Conservation (phyloP, 2,329 filamentous ascomycete species). For the Chrysoporthe deuterocubensis region DNA sequence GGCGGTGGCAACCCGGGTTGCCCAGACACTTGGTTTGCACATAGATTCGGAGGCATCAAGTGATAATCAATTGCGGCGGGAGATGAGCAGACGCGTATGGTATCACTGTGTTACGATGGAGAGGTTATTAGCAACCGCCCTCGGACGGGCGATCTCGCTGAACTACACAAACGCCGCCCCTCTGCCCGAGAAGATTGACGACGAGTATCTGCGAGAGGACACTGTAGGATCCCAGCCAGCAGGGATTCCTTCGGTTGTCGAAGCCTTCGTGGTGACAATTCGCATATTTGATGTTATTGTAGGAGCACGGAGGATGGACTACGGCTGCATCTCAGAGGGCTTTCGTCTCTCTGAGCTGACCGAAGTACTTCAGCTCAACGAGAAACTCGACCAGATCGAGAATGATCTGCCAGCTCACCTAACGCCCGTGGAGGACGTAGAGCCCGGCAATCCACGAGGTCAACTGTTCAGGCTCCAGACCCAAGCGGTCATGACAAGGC, state of each 20-base stretch:
- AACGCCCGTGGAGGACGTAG: neutral
- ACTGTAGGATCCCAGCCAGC: neutral
- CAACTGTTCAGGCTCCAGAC: slow-evolving; percentile 1
- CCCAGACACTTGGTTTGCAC: neutral
- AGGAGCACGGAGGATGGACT: neutral
- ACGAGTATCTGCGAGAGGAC: neutral
- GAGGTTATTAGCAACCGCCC: neutral
- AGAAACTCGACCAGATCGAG: neutral
- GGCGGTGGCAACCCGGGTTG: slow-evolving; percentile 1
- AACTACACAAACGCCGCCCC: neutral
- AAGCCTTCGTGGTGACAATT: neutral
- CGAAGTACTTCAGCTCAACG: slow-evolving; percentile 5
- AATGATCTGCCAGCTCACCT: neutral
- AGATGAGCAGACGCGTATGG: slow-evolving; percentile 2
- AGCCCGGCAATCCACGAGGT: neutral
- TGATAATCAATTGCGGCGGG: neutral
- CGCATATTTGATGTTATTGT: neutral
- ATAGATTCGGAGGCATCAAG: neutral
- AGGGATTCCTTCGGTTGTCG: neutral
- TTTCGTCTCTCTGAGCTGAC: slow-evolving; percentile 5
- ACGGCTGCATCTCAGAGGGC: neutral
- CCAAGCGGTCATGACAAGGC: slow-evolving; percentile 2
- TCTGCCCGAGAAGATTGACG: neutral
- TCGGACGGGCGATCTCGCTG: neutral
- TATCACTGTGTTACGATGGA: neutral